Evolutionary conservation across 768 basidiomycete species (phyloP).

Genomic region (Coprinopsis marcescibilis): DNA sequence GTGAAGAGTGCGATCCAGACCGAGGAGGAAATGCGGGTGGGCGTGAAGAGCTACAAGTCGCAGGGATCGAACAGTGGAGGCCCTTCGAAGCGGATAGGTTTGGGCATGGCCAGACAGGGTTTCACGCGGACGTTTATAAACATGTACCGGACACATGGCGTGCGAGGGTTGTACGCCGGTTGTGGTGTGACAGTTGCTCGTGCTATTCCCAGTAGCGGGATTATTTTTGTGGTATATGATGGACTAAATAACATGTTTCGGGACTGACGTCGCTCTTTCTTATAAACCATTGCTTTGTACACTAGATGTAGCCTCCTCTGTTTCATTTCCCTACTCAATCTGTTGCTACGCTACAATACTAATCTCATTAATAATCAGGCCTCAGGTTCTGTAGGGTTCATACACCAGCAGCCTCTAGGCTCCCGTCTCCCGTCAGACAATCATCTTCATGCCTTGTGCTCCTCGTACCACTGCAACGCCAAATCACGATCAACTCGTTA

Average conservation of each 20-base stretch:
- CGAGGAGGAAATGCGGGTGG: constrained; percentile 66
- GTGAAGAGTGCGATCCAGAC: constrained; percentile 96
- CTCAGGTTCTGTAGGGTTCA: too few species aligned
- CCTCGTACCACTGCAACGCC: constrained; percentile 16
- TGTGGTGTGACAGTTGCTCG: constrained; percentile 84
- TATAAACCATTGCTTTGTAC: background rate
- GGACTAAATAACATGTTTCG: constrained; percentile 44
- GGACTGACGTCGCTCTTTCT: background rate
- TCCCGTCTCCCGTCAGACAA: background rate
- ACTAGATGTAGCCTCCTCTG: too few species aligned
- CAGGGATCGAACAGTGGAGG: constrained; percentile 23
- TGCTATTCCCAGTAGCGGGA: constrained; percentile 78
- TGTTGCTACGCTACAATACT: too few species aligned
- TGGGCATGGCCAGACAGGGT: background rate
- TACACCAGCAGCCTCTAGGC: too few species aligned
- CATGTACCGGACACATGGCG: constrained; percentile 69
- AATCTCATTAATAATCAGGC: too few species aligned
- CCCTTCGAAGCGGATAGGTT: constrained; percentile 18
- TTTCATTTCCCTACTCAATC: too few species aligned
- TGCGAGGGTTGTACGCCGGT: constrained; percentile 79
- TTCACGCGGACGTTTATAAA: constrained; percentile 56
- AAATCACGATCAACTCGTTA: background rate
- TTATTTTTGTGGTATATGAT: constrained; percentile 89
- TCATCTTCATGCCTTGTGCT: constrained; percentile 1
- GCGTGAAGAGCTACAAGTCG: constrained; percentile 10